Percentiles rank a stretch among this genome's conserved stretches.
phyloP scores from a whole-genome alignment of 805 yeast genomes.

The Yarrowia yakushimensis region DNA sequence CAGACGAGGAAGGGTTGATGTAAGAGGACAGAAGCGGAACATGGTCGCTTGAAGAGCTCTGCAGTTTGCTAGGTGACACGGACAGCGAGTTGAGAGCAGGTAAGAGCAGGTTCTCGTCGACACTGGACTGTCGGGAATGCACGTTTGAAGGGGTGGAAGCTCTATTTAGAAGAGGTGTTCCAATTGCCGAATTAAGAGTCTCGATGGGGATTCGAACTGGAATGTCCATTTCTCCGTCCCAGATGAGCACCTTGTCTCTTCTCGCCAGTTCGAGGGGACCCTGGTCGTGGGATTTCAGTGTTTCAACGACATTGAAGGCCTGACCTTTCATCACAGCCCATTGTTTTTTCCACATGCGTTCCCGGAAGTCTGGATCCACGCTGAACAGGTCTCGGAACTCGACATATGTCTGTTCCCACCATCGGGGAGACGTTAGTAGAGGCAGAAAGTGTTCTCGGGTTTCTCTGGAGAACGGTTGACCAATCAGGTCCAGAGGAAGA shows the following conservation, averaged over 20 bases:
- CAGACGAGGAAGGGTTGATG: neutral
- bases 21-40: neutral
- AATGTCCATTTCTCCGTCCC: slow-evolving; percentile 60
- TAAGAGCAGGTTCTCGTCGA: slow-evolving; percentile 1
- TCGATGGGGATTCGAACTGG: slow-evolving; percentile 46
- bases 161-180: slow-evolving; percentile 37
- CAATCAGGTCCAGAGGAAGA: slow-evolving; percentile 58
- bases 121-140: neutral
- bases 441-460: slow-evolving; percentile 58
- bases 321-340: slow-evolving; percentile 73
- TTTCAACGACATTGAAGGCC: slow-evolving; percentile 70
- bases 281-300: slow-evolving; percentile 52
- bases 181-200: slow-evolving; percentile 45
- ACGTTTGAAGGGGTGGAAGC: neutral
- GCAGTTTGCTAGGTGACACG: neutral
- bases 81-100: slow-evolving; percentile 19
- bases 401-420: slow-evolving; percentile 66
- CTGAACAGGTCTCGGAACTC: slow-evolving; percentile 49
- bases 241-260: slow-evolving; percentile 52
- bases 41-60: neutral
- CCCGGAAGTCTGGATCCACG: slow-evolving; percentile 59
- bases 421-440: slow-evolving; percentile 52
- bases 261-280: slow-evolving; percentile 68
- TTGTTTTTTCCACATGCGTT: slow-evolving; percentile 64
- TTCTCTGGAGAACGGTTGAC: slow-evolving; percentile 58